Conservation (phyloP, 768 basidiomycete genomes). For the Boletales sp. region DNA sequence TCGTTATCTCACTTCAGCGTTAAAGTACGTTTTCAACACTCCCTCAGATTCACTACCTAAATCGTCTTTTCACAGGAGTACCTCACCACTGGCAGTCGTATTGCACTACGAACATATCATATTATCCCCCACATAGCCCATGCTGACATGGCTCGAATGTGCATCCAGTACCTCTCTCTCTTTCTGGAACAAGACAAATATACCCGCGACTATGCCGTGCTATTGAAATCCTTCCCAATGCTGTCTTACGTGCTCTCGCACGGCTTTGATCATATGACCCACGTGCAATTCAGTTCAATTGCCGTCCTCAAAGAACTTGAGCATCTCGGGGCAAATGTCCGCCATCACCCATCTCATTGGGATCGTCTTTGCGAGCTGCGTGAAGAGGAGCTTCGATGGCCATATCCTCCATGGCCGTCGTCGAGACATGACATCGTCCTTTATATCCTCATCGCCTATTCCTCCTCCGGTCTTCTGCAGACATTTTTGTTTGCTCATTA, state of each 20-base stretch:
- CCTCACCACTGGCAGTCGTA: not conserved
- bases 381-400: not conserved
- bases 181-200: not conserved
- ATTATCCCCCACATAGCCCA: not conserved
- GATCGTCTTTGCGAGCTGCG: not conserved
- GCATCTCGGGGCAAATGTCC: not conserved
- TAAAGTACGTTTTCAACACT: not conserved
- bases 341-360: conserved; percentile 2
- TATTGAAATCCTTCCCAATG: not conserved
- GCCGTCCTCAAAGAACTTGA: not conserved
- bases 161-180: not conserved
- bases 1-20: not conserved
- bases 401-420: conserved; percentile 3
- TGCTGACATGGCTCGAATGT: not conserved
- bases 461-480: not conserved
- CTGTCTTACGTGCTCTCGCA: not conserved
- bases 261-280: not conserved
- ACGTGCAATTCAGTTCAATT: not conserved
- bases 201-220: too few relatives aligned
- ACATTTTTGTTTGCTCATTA: not conserved
- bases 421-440: not conserved
- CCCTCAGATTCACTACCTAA: too few relatives aligned
- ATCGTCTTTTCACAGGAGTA: not conserved
- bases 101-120: not conserved
- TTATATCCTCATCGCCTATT: conserved; percentile 5